Conservation (phyloP, 2,329 filamentous ascomycete species). For the Massarina eburnea region DNA sequence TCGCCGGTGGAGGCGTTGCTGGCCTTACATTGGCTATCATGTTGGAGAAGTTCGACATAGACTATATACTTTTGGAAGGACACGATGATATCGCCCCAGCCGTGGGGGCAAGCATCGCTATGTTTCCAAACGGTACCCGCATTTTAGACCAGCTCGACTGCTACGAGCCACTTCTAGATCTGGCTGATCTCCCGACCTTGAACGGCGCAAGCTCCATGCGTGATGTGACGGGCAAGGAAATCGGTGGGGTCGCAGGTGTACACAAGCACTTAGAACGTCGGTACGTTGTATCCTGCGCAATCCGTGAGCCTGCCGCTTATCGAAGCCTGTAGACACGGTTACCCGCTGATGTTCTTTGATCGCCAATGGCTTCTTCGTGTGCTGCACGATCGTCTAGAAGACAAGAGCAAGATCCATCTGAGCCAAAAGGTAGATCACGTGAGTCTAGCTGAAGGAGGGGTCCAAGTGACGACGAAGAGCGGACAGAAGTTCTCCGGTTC, state of each 20-base stretch:
- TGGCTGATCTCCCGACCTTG: not conserved
- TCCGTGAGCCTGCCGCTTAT: not conserved
- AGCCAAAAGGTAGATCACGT: slow-evolving; percentile 14
- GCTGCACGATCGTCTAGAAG: slow-evolving; percentile 21
- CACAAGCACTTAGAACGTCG: not conserved
- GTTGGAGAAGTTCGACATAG: slow-evolving; percentile 22
- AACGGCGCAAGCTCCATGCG: not conserved
- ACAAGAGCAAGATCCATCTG: slow-evolving; percentile 19
- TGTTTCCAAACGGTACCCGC: slow-evolving; percentile 20
- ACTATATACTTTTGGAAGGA: slow-evolving; percentile 28
- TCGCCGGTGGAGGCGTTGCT: slow-evolving; percentile 22
- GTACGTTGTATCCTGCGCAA: not conserved
- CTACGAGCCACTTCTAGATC: slow-evolving; percentile 10
- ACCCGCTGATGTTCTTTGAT: slow-evolving; percentile 13
- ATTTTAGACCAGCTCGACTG: slow-evolving; percentile 29
- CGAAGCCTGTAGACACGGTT: not conserved
- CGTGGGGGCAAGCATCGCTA: slow-evolving; percentile 22
- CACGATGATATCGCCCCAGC: slow-evolving; percentile 19
- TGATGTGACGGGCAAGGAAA: slow-evolving; percentile 2
- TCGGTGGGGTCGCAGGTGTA: not conserved
- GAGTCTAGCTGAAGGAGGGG: slow-evolving; percentile 14
- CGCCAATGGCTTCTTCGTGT: slow-evolving; percentile 18
- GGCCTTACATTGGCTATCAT: slow-evolving; percentile 22
- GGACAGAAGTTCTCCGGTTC: slow-evolving; percentile 19
- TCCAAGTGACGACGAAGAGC: slow-evolving; percentile 17